These are phyloP conservation scores for Macrocybe sp. DNA, from an alignment of 1,284 basidiomycete genomes.

Conservation along the genomic window DNA sequence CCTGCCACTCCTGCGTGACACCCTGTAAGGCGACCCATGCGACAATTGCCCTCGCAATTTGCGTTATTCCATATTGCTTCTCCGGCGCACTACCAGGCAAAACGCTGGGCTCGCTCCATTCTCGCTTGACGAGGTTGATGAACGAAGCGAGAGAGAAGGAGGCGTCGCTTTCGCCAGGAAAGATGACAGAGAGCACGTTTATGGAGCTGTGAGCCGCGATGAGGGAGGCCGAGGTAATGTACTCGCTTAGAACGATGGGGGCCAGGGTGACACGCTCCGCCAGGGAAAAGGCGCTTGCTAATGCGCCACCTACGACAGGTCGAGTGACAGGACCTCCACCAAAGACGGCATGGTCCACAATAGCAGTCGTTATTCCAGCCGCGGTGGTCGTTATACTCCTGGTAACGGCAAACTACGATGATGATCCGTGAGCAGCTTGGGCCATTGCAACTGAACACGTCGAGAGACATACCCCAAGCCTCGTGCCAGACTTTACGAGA, in stretches of 20 bases:
- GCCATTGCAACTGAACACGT: slow-evolving; percentile 7
- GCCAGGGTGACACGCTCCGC: slow-evolving; percentile 68
- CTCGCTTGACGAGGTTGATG: slow-evolving; percentile 63
- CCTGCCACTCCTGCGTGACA: slow-evolving; percentile 74
- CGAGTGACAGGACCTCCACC: slow-evolving; percentile 54
- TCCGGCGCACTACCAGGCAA: slow-evolving; percentile 48
- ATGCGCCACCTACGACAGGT: slow-evolving; percentile 49
- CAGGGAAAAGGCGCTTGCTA: slow-evolving; percentile 57
- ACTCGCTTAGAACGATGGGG: slow-evolving; percentile 69
- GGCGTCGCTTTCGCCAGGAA: slow-evolving; percentile 71
- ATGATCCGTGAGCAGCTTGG: slow-evolving; percentile 1
- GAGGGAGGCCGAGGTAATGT: slow-evolving; percentile 70
- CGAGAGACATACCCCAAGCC: slow-evolving; percentile 49
- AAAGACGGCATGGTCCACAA: slow-evolving; percentile 60
- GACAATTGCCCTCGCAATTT: slow-evolving; percentile 62
- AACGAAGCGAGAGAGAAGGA: slow-evolving; percentile 77
- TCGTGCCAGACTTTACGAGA: slow-evolving; percentile 62
- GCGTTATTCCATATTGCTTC: slow-evolving; percentile 55
- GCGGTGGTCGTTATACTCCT: slow-evolving; percentile 55
- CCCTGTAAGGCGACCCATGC: slow-evolving; percentile 76
- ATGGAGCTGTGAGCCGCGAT: slow-evolving; percentile 69
- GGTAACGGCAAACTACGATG: slow-evolving; percentile 58
- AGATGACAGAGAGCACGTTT: slow-evolving; percentile 64
- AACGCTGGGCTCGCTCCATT: slow-evolving; percentile 56
- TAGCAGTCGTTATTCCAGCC: slow-evolving; percentile 49